These are phyloP conservation scores for Metschnikowia lachancei DNA, from an alignment of 805 yeast species.

Conservation along the genomic window DNA sequence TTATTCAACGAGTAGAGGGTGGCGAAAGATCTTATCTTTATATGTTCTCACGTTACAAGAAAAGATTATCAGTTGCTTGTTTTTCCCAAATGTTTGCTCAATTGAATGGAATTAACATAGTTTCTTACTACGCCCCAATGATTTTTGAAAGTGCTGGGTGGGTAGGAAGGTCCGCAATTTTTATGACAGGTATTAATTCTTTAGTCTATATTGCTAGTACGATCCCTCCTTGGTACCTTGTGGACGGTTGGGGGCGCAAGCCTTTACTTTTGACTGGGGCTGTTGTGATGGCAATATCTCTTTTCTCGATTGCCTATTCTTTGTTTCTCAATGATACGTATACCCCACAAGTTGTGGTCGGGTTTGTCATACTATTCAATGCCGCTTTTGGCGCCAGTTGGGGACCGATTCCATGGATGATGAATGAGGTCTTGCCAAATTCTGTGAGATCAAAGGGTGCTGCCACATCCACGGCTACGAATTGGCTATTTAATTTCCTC, in stretches of 20 bases:
- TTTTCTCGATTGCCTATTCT: conserved; percentile 61
- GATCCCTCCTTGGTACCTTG: conserved; percentile 86
- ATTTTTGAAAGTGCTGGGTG: conserved; percentile 96
- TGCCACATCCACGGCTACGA: conserved; percentile 84
- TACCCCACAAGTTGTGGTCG: conserved; percentile 72
- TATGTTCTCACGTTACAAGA: conserved; percentile 73
- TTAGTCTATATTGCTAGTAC: conserved; percentile 50
- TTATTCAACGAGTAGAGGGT: conserved; percentile 77
- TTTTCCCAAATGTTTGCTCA: conserved; percentile 91
- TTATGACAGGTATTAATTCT: conserved; percentile 79
- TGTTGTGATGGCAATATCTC: conserved; percentile 69
- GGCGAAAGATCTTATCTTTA: conserved; percentile 66
- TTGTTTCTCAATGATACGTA: conserved; percentile 32
- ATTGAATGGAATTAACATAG: conserved; percentile 88
- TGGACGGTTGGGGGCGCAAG: conserved; percentile 88
- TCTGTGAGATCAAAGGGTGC: conserved; percentile 87
- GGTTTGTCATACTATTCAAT: conserved; percentile 73
- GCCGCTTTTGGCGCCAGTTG: conserved; percentile 86
- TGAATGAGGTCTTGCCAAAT: conserved; percentile 83
- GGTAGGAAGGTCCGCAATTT: conserved; percentile 80
- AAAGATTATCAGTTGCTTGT: conserved; percentile 82
- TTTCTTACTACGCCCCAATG: conserved; percentile 89
- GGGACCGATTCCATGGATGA: conserved; percentile 96
- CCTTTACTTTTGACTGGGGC: conserved; percentile 82
- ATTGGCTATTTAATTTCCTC: conserved; percentile 89